Evolutionary conservation across 257 asterid species (phyloP), one percentile per base, ranked within the genome.

Genomic region (Cynanchum wilfordii): DNA sequence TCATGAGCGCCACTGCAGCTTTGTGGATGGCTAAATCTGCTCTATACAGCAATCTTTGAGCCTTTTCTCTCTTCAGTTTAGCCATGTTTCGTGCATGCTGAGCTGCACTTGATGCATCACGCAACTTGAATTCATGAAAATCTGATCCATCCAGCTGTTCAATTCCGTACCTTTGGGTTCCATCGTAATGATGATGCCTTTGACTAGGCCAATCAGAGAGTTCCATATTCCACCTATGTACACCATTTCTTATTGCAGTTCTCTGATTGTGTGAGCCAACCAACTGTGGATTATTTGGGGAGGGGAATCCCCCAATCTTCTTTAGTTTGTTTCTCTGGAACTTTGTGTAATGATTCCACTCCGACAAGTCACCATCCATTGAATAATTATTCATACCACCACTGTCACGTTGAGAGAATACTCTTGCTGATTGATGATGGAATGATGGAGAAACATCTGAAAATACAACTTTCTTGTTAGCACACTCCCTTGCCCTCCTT

Each of bases 1-100:
- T 85, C 94, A 88, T 91, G 59, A 91, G 75, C 74, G 94, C 92
- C 55, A 79, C 79, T 71, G 75, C 92, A 69, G 98, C 97, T 83
- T 86, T 91, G 82, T 94, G 97, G 79, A 91, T 77, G 25, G 95
- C 94, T 56, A 84, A 52, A 77, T 94, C 97, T 69, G 98, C 98
- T 76, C 82, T 82, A 69, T 72, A 79, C 42, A 88, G 78, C 84
- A 89, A 74, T 78, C 82, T 91, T 55, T 84, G 90, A 38, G 98
- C 98, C 79, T 68, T 87, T 74, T 89, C 96, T 72, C 95, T 88
- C 89, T 90, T 94, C 63, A 89, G 82, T 85, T 85, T 94, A 9
- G 97, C 98, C 85, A 88, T 59, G 66, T 76, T 77, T 10, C 5
- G 75, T 4, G 97, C 95, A 68, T 80, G 89, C 76, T 76, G 81